Base-by-base conservation (phyloP, 208 protist species). In the Trichomonas gallinae region DNA sequence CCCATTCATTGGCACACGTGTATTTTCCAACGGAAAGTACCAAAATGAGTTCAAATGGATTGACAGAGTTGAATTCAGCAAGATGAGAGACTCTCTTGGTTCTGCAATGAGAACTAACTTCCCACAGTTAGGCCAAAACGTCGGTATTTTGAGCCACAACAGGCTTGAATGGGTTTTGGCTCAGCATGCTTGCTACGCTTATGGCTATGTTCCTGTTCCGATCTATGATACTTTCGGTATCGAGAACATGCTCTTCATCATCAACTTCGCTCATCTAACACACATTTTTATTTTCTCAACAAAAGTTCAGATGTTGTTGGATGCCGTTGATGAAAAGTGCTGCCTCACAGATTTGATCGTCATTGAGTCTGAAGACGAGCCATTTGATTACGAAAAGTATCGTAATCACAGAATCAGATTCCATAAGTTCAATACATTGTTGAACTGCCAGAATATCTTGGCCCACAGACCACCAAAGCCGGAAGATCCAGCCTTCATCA, bases 61-160 rank as follows among this genome's bases (percentile, higher is more conserved):
- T 11, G 42, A 44, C 48, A 31, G 83, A 34, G 4, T 46, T n/a
- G 38, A 89, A 46, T 46, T 89, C 8, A 17, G 40, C 13, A 42
- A 85, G 40, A 42, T 46, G 83, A 89, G 83, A 45, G 38, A 89
- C 40, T 4, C 83, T 4, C 34, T 89, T 45, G 83, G 83, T 23
- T 89, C 38, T 31, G 36, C 31, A 8, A 17, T 89, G 31, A 17
- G 17, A 44, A 44, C 83, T 89, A 34, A 44, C 38, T 34, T 34
- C 34, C 13, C 17, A 8, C 10, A 42, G 40, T 8, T n/a, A 10
- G 96, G 82, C 23, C n/a, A 96, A 31, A 81, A 96, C 36, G 63
- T 96, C 6, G 96, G 96, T 15, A 96, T 96, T 38, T 96, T 96
- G 63, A 87, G 48, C 31, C 34, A 96, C 26, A 96, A 96, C 38